Evolutionary conservation across 2,329 filamentous ascomycete genomes (phyloP).

Genomic region (Hawksworthiomyces lignivorus): DNA sequence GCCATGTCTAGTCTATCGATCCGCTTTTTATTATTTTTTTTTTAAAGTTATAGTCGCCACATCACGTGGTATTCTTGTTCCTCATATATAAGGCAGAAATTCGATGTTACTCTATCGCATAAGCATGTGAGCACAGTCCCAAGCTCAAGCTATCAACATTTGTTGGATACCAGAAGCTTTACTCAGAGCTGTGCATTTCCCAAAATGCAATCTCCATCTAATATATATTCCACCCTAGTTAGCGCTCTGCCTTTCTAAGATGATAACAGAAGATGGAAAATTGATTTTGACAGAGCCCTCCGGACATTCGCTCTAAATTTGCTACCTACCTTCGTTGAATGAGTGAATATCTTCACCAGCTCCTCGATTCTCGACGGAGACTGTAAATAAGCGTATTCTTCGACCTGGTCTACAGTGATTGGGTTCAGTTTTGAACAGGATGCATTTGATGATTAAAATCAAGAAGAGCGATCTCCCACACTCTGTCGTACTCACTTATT

Average conservation of each 20-base stretch:
- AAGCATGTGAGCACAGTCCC: no score
- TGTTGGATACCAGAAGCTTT: no score
- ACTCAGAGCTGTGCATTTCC: slow-evolving; percentile 46
- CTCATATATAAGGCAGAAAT: no score
- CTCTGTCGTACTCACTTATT: slow-evolving; percentile 47
- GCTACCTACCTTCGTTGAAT: slow-evolving; percentile 68
- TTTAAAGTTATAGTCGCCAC: slow-evolving; percentile 12
- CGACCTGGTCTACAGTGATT: slow-evolving; percentile 47
- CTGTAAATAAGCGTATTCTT: slow-evolving; percentile 64
- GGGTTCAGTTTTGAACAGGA: no score
- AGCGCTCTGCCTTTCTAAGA: no score
- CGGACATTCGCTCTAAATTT: background rate
- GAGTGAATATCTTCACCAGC: slow-evolving; percentile 74
- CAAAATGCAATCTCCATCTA: slow-evolving; percentile 70
- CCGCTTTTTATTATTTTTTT: slow-evolving; percentile 16
- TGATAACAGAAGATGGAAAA: no score
- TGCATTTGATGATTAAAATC: slow-evolving; percentile 26
- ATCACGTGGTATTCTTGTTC: no score
- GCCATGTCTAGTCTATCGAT: background rate
- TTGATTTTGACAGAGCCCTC: no score
- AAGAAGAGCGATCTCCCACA: no score
- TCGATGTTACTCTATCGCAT: no score
- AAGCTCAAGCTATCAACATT: no score
- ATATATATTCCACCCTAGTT: no score
- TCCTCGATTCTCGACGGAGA: slow-evolving; percentile 72